A percentile compares a stretch with the other conserved stretches of the same genome.
phyloP scores from a whole-genome alignment of 2,329 filamentous ascomycete genomes.

The Fusarium sp. region DNA sequence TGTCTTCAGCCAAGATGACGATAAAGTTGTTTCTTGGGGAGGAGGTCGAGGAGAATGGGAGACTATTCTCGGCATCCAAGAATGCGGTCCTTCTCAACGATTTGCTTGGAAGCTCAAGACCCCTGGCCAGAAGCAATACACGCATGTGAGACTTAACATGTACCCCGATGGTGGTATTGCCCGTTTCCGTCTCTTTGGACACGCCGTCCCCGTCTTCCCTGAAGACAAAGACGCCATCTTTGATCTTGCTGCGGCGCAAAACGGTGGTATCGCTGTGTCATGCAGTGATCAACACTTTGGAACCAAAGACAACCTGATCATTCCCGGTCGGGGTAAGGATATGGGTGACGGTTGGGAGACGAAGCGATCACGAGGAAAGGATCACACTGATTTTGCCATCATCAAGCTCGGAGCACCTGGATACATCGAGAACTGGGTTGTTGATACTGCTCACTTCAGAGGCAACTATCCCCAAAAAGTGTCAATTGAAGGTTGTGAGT shows the following conservation, averaged over 20 bases:
- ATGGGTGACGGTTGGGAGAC: slow-evolving; percentile 95
- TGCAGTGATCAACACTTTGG: slow-evolving; percentile 90
- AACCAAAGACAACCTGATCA: slow-evolving; percentile 81
- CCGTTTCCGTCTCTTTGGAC: slow-evolving; percentile 80
- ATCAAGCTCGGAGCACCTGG: slow-evolving; percentile 77
- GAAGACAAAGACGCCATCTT: slow-evolving; percentile 72
- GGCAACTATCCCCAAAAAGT: slow-evolving; percentile 87
- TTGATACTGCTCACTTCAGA: slow-evolving; percentile 86
- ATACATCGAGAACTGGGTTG: slow-evolving; percentile 72
- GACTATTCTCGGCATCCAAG: slow-evolving; percentile 74
- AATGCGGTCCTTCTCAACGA: slow-evolving; percentile 79
- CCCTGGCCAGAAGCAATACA: slow-evolving; percentile 75
- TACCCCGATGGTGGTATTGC: slow-evolving; percentile 88
- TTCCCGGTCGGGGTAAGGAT: slow-evolving; percentile 82
- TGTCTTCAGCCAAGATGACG: slow-evolving; percentile 73
- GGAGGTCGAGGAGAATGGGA: slow-evolving; percentile 74
- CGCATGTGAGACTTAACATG: slow-evolving; percentile 85
- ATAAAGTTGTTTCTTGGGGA: slow-evolving; percentile 72
- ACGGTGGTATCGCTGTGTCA: slow-evolving; percentile 79
- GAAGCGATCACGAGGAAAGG: slow-evolving; percentile 75
- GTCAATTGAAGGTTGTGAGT: slow-evolving; percentile 71
- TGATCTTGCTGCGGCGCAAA: slow-evolving; percentile 82
- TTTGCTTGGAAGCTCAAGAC: slow-evolving; percentile 77
- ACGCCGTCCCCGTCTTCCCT: slow-evolving; percentile 81
- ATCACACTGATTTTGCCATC: slow-evolving; percentile 84